Conservation (phyloP, 768 basidiomycete genomes). For the Kwoniella mangroviensis region DNA sequence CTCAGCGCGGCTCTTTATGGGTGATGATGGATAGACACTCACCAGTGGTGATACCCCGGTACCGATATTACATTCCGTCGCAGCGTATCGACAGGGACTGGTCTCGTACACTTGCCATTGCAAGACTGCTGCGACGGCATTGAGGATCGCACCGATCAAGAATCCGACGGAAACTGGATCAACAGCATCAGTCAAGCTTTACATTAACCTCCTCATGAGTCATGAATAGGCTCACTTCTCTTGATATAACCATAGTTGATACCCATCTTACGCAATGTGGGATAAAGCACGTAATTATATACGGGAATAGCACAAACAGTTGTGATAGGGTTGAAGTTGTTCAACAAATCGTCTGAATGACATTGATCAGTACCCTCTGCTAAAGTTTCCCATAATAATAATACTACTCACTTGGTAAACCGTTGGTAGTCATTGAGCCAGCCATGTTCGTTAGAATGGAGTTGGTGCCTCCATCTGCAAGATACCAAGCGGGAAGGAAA, state of each 20-base stretch:
- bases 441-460: conserved; percentile 41
- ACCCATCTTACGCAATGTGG: conserved; percentile 36
- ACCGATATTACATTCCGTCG: conserved; percentile 14
- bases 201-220: background rate
- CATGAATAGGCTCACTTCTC: conserved; percentile 1
- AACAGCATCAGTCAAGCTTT: background rate
- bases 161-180: conserved; percentile 20
- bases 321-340: conserved; percentile 50
- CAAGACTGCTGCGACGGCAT: conserved; percentile 42
- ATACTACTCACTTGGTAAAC: conserved; percentile 28
- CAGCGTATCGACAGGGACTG: conserved; percentile 10
- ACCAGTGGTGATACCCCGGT: conserved; percentile 16
- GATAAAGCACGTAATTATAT: conserved; percentile 48
- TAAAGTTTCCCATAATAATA: too few species aligned
- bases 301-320: conserved; percentile 41
- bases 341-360: conserved; percentile 45
- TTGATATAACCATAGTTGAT: conserved; percentile 22
- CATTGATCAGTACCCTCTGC: conserved; percentile 5
- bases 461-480: conserved; percentile 47
- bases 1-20: conserved; percentile 28
- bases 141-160: conserved; percentile 32
- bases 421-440: conserved; percentile 39
- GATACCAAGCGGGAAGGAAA: conserved; percentile 45
- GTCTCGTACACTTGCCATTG: conserved; percentile 22
- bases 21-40: conserved; percentile 31